Percentiles rank a stretch among this genome's conserved stretches.
These are phyloP conservation scores for Hortaea sp. DNA, from an alignment of 2,329 filamentous ascomycete species.

Conservation along the genomic window DNA sequence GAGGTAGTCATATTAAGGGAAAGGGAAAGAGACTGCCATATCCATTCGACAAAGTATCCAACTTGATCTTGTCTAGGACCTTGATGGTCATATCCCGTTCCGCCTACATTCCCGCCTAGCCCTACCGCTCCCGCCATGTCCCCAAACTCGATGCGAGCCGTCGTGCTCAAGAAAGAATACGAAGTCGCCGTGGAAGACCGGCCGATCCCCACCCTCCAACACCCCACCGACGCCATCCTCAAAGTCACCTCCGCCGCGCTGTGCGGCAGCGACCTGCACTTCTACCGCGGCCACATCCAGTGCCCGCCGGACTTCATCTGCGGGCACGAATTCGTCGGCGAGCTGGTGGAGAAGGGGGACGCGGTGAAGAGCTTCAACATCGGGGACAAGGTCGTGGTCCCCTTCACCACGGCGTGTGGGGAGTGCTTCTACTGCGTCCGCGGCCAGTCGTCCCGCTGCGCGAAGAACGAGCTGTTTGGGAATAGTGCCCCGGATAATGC, in stretches of 20 bases:
- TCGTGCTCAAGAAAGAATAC: constrained; percentile 72
- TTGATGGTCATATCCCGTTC: no score
- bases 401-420: constrained; percentile 71
- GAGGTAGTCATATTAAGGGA: no score
- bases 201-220: constrained; percentile 63
- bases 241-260: constrained; percentile 75
- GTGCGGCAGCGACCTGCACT: constrained; percentile 82
- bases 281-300: constrained; percentile 71
- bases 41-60: no score
- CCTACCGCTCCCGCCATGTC: constrained; percentile 3
- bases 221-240: constrained; percentile 67
- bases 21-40: no score
- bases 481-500: constrained; percentile 24
- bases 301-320: constrained; percentile 52
- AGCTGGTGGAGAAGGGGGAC: constrained; percentile 56
- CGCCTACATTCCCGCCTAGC: no score
- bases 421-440: constrained; percentile 78
- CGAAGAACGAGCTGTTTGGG: constrained; percentile 58
- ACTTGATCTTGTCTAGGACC: no score
- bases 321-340: constrained; percentile 82
- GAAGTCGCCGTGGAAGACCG: constrained; percentile 68
- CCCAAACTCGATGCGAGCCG: constrained; percentile 65
- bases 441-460: constrained; percentile 68
- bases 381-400: constrained; percentile 67
- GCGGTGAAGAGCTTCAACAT: constrained; percentile 58